These are phyloP conservation scores for Maudiozyma bulderi DNA, from an alignment of 805 yeast species.

Conservation along the genomic window DNA sequence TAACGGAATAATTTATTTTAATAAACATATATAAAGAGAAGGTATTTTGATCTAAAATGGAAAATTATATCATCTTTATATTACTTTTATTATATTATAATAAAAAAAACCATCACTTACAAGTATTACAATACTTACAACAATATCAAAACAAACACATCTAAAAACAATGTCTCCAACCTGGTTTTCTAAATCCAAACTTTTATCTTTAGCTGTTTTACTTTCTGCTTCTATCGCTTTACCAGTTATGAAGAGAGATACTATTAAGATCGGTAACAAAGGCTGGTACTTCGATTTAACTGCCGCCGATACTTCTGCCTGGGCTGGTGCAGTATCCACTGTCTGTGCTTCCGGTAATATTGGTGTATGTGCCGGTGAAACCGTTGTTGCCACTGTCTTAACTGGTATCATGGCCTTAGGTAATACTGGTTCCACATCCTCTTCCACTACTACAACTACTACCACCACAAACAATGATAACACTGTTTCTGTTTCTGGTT, in stretches of 20 bases:
- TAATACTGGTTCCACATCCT: not conserved
- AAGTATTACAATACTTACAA: not conserved
- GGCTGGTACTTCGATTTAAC: conserved; percentile 2
- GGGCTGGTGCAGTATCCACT: conserved; percentile 1
- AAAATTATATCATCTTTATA: not conserved
- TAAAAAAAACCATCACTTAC: not conserved
- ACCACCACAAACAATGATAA: not conserved
- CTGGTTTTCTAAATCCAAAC: not conserved
- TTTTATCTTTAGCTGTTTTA: not conserved
- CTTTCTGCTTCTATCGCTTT: not conserved
- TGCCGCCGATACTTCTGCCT: conserved; percentile 1
- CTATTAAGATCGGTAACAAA: conserved; percentile 2
- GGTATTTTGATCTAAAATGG: not conserved
- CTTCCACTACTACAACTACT: not conserved
- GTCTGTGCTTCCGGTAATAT: conserved; percentile 1
- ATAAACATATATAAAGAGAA: not conserved
- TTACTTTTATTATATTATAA: not conserved
- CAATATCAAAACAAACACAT: not conserved
- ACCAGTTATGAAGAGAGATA: not conserved
- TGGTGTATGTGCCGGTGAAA: conserved; percentile 1
- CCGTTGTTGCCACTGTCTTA: conserved; percentile 1
- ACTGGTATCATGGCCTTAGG: conserved; percentile 3
- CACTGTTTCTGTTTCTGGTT: not conserved
- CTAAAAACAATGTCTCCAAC: not conserved
- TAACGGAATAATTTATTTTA: not conserved